Evolutionary conservation across 106 monocot genomes (phyloP).

Genomic region (Dendrobium huoshanense): DNA sequence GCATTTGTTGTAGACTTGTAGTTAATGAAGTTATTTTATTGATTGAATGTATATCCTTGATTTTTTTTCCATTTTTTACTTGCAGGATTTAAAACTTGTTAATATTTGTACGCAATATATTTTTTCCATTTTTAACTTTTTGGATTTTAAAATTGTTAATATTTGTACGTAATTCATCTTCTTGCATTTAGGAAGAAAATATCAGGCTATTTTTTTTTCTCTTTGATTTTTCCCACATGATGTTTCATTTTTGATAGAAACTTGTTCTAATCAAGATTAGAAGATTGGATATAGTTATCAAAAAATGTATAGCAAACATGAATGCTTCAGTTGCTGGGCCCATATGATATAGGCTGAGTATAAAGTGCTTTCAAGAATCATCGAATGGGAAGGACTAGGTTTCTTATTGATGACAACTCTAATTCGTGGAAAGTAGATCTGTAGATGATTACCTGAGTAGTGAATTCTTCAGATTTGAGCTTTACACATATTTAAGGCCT

Average conservation of each 20-base stretch:
- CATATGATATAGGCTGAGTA: neutral
- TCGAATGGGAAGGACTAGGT: neutral
- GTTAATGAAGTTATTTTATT: neutral
- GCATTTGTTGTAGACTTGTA: neutral
- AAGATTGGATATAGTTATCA: neutral
- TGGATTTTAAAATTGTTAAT: neutral
- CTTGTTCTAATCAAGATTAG: neutral
- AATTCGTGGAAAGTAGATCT: neutral
- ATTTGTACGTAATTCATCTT: neutral
- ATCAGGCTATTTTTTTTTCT: neutral
- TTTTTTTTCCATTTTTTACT: neutral
- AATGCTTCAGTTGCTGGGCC: neutral
- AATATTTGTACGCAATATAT: neutral
- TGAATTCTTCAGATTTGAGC: neutral
- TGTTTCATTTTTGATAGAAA: neutral
- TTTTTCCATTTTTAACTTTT: too few relatives aligned
- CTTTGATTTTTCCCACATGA: neutral
- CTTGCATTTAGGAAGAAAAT: neutral
- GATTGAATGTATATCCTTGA: neutral
- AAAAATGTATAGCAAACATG: neutral
- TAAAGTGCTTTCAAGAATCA: neutral
- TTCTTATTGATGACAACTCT: neutral
- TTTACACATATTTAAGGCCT: neutral
- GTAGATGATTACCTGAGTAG: neutral
- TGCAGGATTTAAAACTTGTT: neutral